Percentiles rank a stretch among this genome's conserved stretches.
Conservation (phyloP, 345 rosid species). For the Durio zibethinus region DNA sequence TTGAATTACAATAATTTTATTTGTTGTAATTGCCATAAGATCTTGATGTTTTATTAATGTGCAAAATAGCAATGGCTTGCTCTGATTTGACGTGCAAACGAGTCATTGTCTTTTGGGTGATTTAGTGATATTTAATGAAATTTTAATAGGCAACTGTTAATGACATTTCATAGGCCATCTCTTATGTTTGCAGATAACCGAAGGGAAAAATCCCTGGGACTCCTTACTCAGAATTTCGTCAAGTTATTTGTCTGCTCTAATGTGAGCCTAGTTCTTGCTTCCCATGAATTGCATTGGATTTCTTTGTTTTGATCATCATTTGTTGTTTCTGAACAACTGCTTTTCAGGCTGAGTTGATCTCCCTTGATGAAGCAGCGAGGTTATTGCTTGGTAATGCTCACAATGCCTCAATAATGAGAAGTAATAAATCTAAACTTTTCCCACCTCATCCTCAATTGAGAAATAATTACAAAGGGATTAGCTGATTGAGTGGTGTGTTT, state of each 20-base stretch:
- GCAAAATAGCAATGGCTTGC: background rate
- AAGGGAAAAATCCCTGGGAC: constrained; percentile 82
- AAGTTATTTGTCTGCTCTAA: constrained; percentile 76
- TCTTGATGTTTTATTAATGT: background rate
- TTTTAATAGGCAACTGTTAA: background rate
- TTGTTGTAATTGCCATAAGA: background rate
- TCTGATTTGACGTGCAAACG: background rate
- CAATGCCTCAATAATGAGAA: constrained; percentile 70
- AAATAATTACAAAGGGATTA: background rate
- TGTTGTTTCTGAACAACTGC: constrained; percentile 2
- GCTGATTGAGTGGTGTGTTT: background rate
- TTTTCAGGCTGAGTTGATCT: constrained; percentile 56
- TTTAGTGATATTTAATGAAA: background rate
- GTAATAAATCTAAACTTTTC: constrained; percentile 32
- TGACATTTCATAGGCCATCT: background rate
- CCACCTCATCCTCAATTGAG: background rate
- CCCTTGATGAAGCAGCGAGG: constrained; percentile 81
- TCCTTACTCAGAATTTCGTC: constrained; percentile 85
- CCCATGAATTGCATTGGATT: background rate
- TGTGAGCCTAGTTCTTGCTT: constrained; percentile 40
- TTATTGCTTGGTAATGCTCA: constrained; percentile 74
- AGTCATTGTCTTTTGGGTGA: background rate
- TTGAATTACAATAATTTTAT: background rate
- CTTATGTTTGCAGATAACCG: too few species aligned
- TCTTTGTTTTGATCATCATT: background rate